A percentile compares a stretch with the other conserved stretches of the same genome.
These are phyloP conservation scores for Aspergillus ochraceoroseus DNA, from an alignment of 2,329 filamentous ascomycete species.

Conservation along the genomic window DNA sequence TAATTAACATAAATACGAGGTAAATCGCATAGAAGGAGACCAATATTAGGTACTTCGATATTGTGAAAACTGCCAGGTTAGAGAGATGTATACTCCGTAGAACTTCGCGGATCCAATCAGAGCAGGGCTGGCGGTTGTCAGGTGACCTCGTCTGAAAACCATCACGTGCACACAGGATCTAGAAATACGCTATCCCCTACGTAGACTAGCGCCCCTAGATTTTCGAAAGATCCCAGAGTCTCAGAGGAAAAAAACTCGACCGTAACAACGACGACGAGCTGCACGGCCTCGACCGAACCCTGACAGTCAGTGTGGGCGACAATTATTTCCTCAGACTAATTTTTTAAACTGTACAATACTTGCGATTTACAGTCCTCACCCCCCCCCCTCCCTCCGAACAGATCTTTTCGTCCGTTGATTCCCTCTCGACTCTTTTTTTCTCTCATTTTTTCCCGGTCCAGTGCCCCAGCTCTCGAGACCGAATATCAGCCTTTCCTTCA, in stretches of 20 bases:
- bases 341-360: constrained; percentile 2
- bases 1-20: not conserved
- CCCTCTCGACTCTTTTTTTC: constrained; percentile 13
- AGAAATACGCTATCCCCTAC: constrained; percentile 21
- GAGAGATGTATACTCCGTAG: no score
- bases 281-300: constrained; percentile 32
- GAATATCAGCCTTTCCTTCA: constrained; percentile 10
- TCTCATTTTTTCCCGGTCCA: constrained; percentile 5
- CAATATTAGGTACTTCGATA: no score
- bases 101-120: no score
- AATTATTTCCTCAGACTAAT: constrained; percentile 18
- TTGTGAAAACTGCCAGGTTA: no score
- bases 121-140: constrained; percentile 14
- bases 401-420: constrained; percentile 8
- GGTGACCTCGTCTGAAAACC: constrained; percentile 27
- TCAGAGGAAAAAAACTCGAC: constrained; percentile 39
- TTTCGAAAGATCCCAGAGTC: constrained; percentile 40
- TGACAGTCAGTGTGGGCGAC: constrained; percentile 28
- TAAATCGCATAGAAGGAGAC: no score
- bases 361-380: constrained; percentile 5
- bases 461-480: constrained; percentile 4
- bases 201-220: constrained; percentile 33
- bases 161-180: constrained; percentile 24
- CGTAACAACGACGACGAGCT: constrained; percentile 38
- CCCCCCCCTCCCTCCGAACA: constrained; percentile 10